phyloP scores from a whole-genome alignment of 2,329 filamentous ascomycete genomes.

The Trichoderma semiorbis region DNA sequence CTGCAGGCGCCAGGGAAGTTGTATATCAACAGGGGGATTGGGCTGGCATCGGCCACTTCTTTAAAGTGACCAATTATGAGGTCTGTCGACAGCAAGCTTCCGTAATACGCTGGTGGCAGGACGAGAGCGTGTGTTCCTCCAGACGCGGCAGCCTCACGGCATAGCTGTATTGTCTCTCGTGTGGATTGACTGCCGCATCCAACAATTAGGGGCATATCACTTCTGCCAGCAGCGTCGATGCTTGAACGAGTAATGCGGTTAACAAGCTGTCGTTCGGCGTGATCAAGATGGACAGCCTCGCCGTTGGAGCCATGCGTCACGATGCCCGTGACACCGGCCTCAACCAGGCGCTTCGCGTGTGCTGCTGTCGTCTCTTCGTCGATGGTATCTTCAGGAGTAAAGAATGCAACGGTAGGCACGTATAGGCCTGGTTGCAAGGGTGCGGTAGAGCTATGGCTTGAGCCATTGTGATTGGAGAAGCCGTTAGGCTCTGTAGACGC shows the following conservation, averaged over 20 bases:
- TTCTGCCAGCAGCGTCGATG: conserved; percentile 54
- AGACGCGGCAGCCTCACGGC: conserved; percentile 58
- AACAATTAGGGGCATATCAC: conserved; percentile 61
- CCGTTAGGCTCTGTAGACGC: conserved; percentile 13
- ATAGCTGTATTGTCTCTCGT: conserved; percentile 63
- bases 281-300: conserved; percentile 67
- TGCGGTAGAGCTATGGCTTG: neutral
- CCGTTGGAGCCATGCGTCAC: conserved; percentile 71
- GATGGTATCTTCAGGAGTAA: conserved; percentile 51
- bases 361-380: conserved; percentile 50
- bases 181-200: conserved; percentile 67
- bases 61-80: conserved; percentile 60
- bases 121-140: conserved; percentile 67
- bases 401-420: conserved; percentile 62
- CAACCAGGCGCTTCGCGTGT: conserved; percentile 57
- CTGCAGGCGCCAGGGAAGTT: conserved; percentile 59
- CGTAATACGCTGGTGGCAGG: conserved; percentile 68
- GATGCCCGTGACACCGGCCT: conserved; percentile 62
- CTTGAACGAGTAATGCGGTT: conserved; percentile 60
- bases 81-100: conserved; percentile 54
- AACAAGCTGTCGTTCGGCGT: conserved; percentile 60
- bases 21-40: conserved; percentile 60
- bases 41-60: conserved; percentile 55
- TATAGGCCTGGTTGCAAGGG: conserved; percentile 46
- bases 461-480: conserved; percentile 3